Evolutionary conservation across 73 alveolate genomes (phyloP), one percentile per base, ranked within the genome.

Genomic region (Urostyla sp.): DNA sequence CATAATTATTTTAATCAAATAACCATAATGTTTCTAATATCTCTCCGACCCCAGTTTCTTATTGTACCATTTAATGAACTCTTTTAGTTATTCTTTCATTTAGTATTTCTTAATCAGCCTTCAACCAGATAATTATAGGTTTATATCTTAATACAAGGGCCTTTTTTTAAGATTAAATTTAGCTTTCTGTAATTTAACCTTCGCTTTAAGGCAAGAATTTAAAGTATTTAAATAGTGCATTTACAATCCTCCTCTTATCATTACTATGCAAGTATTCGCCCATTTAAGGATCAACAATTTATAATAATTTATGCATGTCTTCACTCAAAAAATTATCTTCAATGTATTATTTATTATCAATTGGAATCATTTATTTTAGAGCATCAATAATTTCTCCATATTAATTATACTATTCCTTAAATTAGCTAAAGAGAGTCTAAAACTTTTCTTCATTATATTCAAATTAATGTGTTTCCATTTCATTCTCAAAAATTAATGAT

Each of bases 181-280:
- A 69, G 30, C 81, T 35, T 24, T 49, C 80, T 30, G 16, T 66
- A 32, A 35, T 38, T 16, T 34, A 6, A 15, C 26, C 20, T 63
- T 20, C 1, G 3, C 15, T 40, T 63, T 37, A 27, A 13, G 85
- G 80, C 13, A 46, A 45, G 31, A 69, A 49, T 53, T 52, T 73
- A 36, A 44, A 73, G 30, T 52, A 73, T 72, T 83, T 83, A 38
- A 75, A 57, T 0, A 91, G 69, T 24, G 92, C 94, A 56, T 92
- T 93, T 0, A 56, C 38, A 13, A 89, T 87, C 40, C 96, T 89
- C 56, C 98, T 67, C 32, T 38, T 40, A 84, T 93, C 96, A 13
- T 87, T 90, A 0, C 78, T 75, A 61, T 84, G 91, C 31, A 86
- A 48, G 23, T 80, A 80, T 37, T 67, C 75, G 7, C 91, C 79